Percentiles rank a stretch among this genome's conserved stretches.
These are phyloP conservation scores for Xylaria cubensis DNA, from an alignment of 495 filamentous ascomycete genomes.

Conservation along the genomic window DNA sequence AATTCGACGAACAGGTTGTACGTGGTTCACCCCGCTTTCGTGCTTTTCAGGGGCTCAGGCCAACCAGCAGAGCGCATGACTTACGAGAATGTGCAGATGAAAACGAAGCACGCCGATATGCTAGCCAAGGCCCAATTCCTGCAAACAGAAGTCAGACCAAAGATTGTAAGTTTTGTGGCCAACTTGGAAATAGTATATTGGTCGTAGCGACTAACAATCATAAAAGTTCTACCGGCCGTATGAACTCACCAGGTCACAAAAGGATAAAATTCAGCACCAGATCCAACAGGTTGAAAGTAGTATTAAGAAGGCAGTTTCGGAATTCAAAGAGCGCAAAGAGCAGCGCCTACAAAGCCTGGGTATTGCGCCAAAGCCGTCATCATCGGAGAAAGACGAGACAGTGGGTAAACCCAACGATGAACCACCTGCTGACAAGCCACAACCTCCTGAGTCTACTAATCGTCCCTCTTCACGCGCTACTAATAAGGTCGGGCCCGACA, in stretches of 20 bases:
- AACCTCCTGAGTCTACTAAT: constrained; percentile 43
- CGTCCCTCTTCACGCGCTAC: constrained; percentile 40
- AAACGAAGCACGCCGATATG: constrained; percentile 74
- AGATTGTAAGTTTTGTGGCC: constrained; percentile 66
- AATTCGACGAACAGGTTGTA: constrained; percentile 82
- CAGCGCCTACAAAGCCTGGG: constrained; percentile 39
- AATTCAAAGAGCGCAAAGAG: constrained; percentile 51
- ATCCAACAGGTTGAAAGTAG: constrained; percentile 51
- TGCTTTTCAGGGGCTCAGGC: not conserved
- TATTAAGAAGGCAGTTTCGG: constrained; percentile 52
- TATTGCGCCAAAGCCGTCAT: constrained; percentile 34
- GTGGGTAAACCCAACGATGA: constrained; percentile 57
- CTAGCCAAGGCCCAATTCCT: constrained; percentile 76
- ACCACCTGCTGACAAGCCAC: constrained; percentile 53
- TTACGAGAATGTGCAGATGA: constrained; percentile 68
- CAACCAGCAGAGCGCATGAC: constrained; percentile 17
- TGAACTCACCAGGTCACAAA: constrained; percentile 66
- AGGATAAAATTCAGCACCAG: constrained; percentile 55
- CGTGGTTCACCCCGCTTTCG: constrained; percentile 38
- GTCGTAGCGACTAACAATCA: constrained; percentile 32
- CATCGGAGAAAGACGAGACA: constrained; percentile 32
- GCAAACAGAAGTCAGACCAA: constrained; percentile 74
- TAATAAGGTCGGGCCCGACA: constrained; percentile 43
- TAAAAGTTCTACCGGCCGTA: constrained; percentile 87
- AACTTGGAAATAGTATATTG: constrained; percentile 16